Evolutionary conservation across 306 rosid genomes (phyloP).

Genomic region (Bauhinia variegata): DNA sequence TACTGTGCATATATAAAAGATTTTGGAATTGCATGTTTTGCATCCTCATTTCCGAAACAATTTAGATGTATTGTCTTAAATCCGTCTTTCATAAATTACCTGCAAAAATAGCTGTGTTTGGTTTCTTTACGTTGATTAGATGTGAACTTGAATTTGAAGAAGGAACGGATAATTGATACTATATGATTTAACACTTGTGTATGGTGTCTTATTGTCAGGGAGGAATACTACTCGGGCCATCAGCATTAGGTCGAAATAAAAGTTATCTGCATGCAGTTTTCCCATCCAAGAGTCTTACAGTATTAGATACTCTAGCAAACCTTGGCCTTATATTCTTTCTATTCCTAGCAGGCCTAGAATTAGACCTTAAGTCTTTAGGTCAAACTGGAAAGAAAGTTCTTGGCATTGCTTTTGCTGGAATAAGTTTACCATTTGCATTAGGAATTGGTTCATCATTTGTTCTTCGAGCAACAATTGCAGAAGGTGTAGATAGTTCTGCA

Average conservation of each 20-base stretch:
- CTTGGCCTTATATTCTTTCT: constrained; percentile 84
- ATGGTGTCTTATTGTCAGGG: constrained; percentile 56
- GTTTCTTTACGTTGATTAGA: neutral
- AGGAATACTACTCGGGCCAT: constrained; percentile 85
- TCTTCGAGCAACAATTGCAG: constrained; percentile 62
- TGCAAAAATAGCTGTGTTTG: neutral
- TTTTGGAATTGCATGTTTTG: neutral
- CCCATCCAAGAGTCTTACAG: constrained; percentile 75
- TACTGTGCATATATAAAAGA: constrained; percentile 5
- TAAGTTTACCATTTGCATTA: constrained; percentile 69
- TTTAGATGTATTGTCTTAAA: neutral
- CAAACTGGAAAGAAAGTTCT: constrained; percentile 67
- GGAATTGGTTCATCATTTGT: constrained; percentile 82
- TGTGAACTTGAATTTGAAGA: constrained; percentile 15
- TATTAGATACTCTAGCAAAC: constrained; percentile 89
- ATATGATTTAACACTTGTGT: constrained; percentile 2
- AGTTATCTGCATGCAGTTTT: constrained; percentile 61
- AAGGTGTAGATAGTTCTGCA: constrained; percentile 54
- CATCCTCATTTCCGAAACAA: neutral
- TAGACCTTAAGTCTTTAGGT: constrained; percentile 69
- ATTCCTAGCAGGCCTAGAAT: constrained; percentile 76
- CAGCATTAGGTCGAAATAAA: constrained; percentile 77
- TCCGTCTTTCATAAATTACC: neutral
- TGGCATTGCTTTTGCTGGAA: constrained; percentile 79
- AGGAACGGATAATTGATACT: neutral